A percentile compares a stretch with the other conserved stretches of the same genome.
These are phyloP conservation scores for Parmales sp. DNA, from an alignment of 108 stramenopile genomes.

Conservation along the genomic window DNA sequence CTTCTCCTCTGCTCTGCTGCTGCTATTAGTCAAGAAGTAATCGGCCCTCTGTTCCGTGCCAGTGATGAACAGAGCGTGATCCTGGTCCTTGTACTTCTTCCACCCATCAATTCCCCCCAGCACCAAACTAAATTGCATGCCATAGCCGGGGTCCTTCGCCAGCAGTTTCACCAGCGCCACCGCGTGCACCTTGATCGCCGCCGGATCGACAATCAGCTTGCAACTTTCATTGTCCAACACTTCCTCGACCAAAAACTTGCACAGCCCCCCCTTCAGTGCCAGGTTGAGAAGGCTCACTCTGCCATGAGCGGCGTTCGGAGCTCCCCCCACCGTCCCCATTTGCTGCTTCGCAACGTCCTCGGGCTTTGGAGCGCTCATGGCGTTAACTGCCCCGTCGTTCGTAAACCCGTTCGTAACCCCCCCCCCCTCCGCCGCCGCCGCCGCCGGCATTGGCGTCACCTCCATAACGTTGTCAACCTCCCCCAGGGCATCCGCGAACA, in stretches of 20 bases:
- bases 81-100: conserved; percentile 55
- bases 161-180: conserved; percentile 54
- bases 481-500: conserved; percentile 44
- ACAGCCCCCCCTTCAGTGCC: conserved; percentile 32
- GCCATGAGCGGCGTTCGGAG: conserved; percentile 46
- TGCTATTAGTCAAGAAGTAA: conserved; percentile 62
- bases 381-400: conserved; percentile 38
- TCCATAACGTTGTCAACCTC: conserved; percentile 30
- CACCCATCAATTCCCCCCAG: conserved; percentile 39
- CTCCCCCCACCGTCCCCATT: conserved; percentile 27
- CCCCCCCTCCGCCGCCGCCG: conserved; percentile 6
- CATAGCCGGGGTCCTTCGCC: conserved; percentile 52
- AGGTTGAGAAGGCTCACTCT: conserved; percentile 38
- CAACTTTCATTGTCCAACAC: conserved; percentile 39
- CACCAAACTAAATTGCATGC: conserved; percentile 35
- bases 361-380: conserved; percentile 36
- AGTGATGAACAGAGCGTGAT: conserved; percentile 60
- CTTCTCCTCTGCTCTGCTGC: conserved; percentile 30
- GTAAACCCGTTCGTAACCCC: background rate
- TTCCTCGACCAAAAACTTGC: conserved; percentile 32
- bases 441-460: background rate
- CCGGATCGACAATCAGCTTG: conserved; percentile 34
- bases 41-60: conserved; percentile 44
- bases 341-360: conserved; percentile 22
- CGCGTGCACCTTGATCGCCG: conserved; percentile 44